Conservation (phyloP, 2,329 filamentous ascomycete species). For the Stachybotrys chlorohalonatus region DNA sequence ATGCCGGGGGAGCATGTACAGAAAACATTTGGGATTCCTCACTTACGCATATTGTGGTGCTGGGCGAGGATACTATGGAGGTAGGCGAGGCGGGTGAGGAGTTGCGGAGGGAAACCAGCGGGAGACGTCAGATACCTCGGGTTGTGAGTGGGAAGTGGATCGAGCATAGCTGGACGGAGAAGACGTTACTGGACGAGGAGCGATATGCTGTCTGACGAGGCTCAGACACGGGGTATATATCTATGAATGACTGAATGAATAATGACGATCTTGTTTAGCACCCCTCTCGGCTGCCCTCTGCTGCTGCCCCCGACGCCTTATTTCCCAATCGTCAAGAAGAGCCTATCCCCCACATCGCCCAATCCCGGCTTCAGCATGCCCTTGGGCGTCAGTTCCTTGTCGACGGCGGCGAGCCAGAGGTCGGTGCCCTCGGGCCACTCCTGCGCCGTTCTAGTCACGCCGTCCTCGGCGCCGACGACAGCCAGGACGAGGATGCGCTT, state of each 20-base stretch:
- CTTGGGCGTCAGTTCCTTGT: constrained; percentile 60
- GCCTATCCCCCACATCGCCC: constrained; percentile 81
- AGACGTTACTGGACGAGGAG: constrained; percentile 74
- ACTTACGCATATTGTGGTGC: constrained; percentile 65
- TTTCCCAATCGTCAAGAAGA: constrained; percentile 86
- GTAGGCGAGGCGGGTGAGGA: constrained; percentile 26
- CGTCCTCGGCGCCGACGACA: constrained; percentile 63
- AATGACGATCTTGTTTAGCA: too few relatives aligned
- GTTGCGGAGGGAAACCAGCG: constrained; percentile 35
- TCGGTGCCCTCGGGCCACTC: constrained; percentile 73
- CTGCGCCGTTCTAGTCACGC: constrained; percentile 60
- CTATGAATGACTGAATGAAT: not conserved
- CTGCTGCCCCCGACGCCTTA: constrained; percentile 22
- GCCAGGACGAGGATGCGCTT: constrained; percentile 67
- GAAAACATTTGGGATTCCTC: constrained; percentile 38
- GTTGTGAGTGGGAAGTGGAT: constrained; percentile 67
- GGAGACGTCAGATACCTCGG: constrained; percentile 48
- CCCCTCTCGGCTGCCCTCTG: too few relatives aligned
- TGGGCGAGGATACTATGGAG: constrained; percentile 28
- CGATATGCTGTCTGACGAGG: constrained; percentile 27
- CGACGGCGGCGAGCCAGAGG: constrained; percentile 76
- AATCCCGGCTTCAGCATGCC: constrained; percentile 89
- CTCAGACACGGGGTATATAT: not conserved
- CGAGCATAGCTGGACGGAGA: constrained; percentile 69
- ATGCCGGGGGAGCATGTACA: constrained; percentile 56